These are phyloP conservation scores for Vitellaria paradoxa DNA, from an alignment of 179 eudicot genomes.

Conservation along the genomic window DNA sequence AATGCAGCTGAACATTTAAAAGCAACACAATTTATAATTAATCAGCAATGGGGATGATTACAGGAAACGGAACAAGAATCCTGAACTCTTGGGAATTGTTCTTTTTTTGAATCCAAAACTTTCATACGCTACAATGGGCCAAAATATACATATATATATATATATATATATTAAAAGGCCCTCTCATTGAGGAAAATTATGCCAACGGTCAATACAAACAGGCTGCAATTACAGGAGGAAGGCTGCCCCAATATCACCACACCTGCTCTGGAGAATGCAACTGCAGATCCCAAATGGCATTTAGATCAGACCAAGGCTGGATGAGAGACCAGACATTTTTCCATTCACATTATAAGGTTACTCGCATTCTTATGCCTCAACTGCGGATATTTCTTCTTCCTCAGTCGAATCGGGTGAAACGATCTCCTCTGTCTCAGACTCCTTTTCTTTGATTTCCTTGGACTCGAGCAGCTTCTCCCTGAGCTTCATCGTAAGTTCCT, in stretches of 20 bases:
- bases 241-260: not conserved
- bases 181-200: not conserved
- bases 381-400: constrained; percentile 48
- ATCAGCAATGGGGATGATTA: not conserved
- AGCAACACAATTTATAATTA: not conserved
- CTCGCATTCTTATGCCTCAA: constrained; percentile 23
- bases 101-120: not conserved
- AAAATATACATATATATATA: no score
- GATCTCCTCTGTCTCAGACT: constrained; percentile 24
- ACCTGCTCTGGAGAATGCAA: not conserved
- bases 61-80: not conserved
- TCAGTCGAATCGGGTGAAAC: constrained; percentile 44
- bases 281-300: constrained; percentile 8
- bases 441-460: constrained; percentile 20
- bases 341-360: not conserved
- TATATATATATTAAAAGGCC: not conserved
- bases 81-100: not conserved
- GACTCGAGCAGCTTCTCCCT: constrained; percentile 49
- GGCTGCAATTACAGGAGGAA: not conserved
- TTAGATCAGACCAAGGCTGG: not conserved
- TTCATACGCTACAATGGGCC: not conserved
- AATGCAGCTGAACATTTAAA: not conserved
- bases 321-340: not conserved
- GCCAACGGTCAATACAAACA: not conserved
- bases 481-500: constrained; percentile 54